These are phyloP conservation scores for Trichophyton benhamiae DNA, from an alignment of 2,329 filamentous ascomycete species.

Conservation along the genomic window DNA sequence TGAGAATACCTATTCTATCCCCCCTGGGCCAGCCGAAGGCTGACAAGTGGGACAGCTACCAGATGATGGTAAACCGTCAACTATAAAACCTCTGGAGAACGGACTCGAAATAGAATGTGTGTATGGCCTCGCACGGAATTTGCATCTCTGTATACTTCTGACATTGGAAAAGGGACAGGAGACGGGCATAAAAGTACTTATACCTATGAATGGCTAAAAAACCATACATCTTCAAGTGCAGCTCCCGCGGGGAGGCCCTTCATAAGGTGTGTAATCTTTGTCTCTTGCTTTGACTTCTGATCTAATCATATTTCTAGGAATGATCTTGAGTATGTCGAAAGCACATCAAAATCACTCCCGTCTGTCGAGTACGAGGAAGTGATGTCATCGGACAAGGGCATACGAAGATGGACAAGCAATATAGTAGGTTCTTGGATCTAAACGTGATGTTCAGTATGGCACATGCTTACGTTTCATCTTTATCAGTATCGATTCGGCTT, in stretches of 20 bases:
- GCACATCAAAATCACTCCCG: conserved; percentile 39
- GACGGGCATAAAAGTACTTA: conserved; percentile 60
- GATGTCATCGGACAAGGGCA: conserved; percentile 44
- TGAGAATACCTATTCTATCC: neutral
- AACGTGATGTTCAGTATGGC: neutral
- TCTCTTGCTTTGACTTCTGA: neutral
- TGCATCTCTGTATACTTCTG: neutral
- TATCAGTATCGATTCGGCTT: conserved; percentile 57
- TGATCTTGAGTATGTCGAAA: conserved; percentile 9
- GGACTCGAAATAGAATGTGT: conserved; percentile 42
- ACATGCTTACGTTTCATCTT: neutral
- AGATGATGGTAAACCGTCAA: conserved; percentile 23
- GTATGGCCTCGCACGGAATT: conserved; percentile 8
- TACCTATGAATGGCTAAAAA: conserved; percentile 48
- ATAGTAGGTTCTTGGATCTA: conserved; percentile 32
- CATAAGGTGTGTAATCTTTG: conserved; percentile 3
- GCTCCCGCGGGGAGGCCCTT: neutral
- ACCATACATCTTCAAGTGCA: conserved; percentile 23
- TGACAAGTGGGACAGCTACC: neutral
- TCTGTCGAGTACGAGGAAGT: conserved; percentile 49
- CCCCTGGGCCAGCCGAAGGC: neutral
- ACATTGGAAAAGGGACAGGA: conserved; percentile 43
- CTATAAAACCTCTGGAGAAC: conserved; percentile 23
- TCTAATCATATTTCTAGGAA: conserved; percentile 7
- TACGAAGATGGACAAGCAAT: conserved; percentile 50